phyloP scores from a whole-genome alignment of 192 early-diverging fungal genomes.

The Mycoemilia scoparia region DNA sequence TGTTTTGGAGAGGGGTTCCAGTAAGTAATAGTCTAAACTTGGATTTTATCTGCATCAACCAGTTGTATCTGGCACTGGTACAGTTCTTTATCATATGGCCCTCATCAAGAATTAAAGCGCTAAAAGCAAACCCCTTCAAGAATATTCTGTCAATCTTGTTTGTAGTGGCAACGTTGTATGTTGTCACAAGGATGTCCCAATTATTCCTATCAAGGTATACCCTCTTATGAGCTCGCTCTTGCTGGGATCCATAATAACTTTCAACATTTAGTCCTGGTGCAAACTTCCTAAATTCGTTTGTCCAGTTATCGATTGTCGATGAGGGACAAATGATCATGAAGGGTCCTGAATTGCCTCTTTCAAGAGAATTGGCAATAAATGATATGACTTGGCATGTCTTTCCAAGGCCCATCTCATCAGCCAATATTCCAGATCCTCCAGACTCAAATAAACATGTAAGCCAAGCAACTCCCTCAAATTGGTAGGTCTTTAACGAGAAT shows the following conservation, averaged over 20 bases:
- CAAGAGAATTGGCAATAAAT: conserved; percentile 38
- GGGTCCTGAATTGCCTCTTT: conserved; percentile 28
- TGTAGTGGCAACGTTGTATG: conserved; percentile 59
- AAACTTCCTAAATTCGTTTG: conserved; percentile 63
- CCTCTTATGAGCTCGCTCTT: conserved; percentile 34
- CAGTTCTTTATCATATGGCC: conserved; percentile 87
- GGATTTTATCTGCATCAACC: conserved; percentile 42
- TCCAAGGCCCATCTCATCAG: conserved; percentile 77
- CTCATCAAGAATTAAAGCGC: conserved; percentile 69
- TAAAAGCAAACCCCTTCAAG: conserved; percentile 40
- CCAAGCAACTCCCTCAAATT: conserved; percentile 80
- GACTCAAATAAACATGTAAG: conserved; percentile 52
- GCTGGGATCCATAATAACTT: conserved; percentile 40
- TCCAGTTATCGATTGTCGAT: conserved; percentile 82
- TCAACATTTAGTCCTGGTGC: conserved; percentile 37
- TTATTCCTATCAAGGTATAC: conserved; percentile 28
- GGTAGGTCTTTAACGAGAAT: conserved; percentile 61
- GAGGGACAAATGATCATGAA: conserved; percentile 72
- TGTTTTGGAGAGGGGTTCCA: conserved; percentile 77
- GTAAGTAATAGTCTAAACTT: conserved; percentile 55
- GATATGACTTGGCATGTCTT: conserved; percentile 84
- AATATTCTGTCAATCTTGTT: conserved; percentile 52
- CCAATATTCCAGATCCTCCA: conserved; percentile 55
- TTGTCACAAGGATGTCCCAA: conserved; percentile 60
- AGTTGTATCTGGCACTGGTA: conserved; percentile 54